Evolutionary conservation across 2,329 filamentous ascomycete species (phyloP), one percentile per base, ranked within the genome.

Genomic region (Ceratocystis ficicola): DNA sequence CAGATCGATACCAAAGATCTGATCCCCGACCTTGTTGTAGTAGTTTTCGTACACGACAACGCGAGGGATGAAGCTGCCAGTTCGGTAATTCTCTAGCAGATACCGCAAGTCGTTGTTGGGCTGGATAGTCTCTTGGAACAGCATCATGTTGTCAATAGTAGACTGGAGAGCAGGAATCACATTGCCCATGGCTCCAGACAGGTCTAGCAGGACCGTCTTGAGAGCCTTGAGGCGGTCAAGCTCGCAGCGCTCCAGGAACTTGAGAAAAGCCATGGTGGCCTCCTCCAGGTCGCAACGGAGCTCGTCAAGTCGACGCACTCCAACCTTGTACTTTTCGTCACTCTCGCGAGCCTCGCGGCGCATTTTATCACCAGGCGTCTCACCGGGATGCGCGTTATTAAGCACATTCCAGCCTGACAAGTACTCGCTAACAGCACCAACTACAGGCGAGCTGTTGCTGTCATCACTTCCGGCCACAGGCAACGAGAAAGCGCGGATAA

Each of bases 41-140:
- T 99, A 99, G 75, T 97, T 99, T 77, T 99, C 94, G 76, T 99
- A 99, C 2, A 90, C 88, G 60, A 91, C 86, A 32, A 97, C 93
- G 72, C 85, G 92, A 7, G 94, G 94, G 63, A 90, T 84, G 74
- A 95, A 99, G 70, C 87, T 89, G 69, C 94, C 94, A 5, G 94
- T 99, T 69, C 92, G 87, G 77, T 99, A 99, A 74, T 93, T 99
- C 77, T 99, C 94, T 59, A 99, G 81, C 68, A 99, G 82, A 75
- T 97, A 99, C 69, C 94, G 84, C 70, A 99, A 78, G 75, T 99
- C 94, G 48, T 90, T 89, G 61, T 86, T 75, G 5, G 94, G 94
- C 75, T 97, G 94, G n/a, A 99, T 89, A 0, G 94, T 97, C 79
- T 99, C 94, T 75, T 99, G 94, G 77, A 95, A 99, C 60, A 99